phyloP scores from a whole-genome alignment of 148 eudicot genomes.

The Fallopia convolvulus region DNA sequence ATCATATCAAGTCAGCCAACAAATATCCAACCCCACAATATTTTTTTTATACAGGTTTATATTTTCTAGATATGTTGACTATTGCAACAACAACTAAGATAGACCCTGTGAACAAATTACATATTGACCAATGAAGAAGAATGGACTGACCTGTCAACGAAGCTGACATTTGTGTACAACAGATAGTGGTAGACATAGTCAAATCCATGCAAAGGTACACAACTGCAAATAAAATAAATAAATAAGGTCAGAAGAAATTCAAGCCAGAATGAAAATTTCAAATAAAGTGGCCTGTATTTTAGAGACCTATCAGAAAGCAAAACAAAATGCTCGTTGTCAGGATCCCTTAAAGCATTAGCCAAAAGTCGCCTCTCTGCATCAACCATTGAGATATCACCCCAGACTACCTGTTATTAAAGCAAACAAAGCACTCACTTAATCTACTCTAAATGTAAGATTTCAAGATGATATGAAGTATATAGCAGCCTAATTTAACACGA shows the following conservation, averaged over 20 bases:
- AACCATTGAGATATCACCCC: slow-evolving; percentile 96
- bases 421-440: slow-evolving; percentile 3
- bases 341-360: slow-evolving; percentile 79
- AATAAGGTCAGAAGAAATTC: slow-evolving; percentile 11
- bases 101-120: not conserved
- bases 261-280: not conserved
- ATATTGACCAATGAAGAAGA: not conserved
- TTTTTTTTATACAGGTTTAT: not conserved
- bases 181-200: slow-evolving; percentile 81
- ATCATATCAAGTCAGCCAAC: not conserved
- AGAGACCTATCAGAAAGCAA: slow-evolving; percentile 88
- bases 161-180: slow-evolving; percentile 80
- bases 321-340: slow-evolving; percentile 84
- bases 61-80: not conserved
- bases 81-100: not conserved
- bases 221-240: slow-evolving; percentile 45
- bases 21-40: not conserved
- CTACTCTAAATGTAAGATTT: not conserved
- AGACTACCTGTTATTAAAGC: slow-evolving; percentile 53
- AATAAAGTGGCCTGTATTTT: not conserved
- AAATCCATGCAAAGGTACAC: slow-evolving; percentile 83
- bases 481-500: not conserved
- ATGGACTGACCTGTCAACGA: slow-evolving; percentile 62
- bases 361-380: slow-evolving; percentile 92
- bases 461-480: not conserved